Evolutionary conservation across 2,329 filamentous ascomycete species (phyloP), one percentile per base, ranked within the genome.

Genomic region (Mariannaea elegans): DNA sequence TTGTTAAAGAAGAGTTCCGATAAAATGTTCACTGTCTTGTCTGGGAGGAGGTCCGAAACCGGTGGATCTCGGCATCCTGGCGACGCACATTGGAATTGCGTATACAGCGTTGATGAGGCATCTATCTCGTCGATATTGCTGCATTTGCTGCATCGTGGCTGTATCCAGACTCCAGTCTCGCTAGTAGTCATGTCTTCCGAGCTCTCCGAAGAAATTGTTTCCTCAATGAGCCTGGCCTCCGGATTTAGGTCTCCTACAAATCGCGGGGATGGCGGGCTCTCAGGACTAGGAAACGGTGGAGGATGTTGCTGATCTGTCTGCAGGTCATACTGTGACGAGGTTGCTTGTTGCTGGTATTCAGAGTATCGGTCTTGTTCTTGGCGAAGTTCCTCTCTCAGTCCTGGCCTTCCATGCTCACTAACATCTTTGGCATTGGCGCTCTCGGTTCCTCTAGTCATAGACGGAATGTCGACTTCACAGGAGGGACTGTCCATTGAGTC

Each of bases 221-320:
- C 39, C 16, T 53, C 38, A 16, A 53, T 24, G 12, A 53, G 50
- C 18, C 50, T 44, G 9, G 38, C 50, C 24, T 32, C 50, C 14
- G 50, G 50, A 31, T 53, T 45, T 10, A 53, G 32, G 21, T 53
- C 39, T 14, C 50, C 50, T 3, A 53, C 27, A 13, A 53, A 55
- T 3, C 39, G 39, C 6, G 39, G 39, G 13, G 39, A 19, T 21
- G 39, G 9, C 24, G 24, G 24, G 5, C 24, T 9, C 24, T 27
- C 24, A 27, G 24, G 24, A 27, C 9, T 27, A n/a, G n/a, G n/a
- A n/a, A n/a, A n/a, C n/a, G n/a, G n/a, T n/a, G n/a, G n/a, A n/a
- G n/a, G n/a, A n/a, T n/a, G n/a, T n/a, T n/a, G n/a, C n/a, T n/a
- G n/a, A n/a, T n/a, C n/a, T n/a, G n/a, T n/a, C n/a, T n/a, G n/a